Evolutionary conservation across 1,284 basidiomycete genomes (phyloP).

Genomic region (Heterobasidion annosum): DNA sequence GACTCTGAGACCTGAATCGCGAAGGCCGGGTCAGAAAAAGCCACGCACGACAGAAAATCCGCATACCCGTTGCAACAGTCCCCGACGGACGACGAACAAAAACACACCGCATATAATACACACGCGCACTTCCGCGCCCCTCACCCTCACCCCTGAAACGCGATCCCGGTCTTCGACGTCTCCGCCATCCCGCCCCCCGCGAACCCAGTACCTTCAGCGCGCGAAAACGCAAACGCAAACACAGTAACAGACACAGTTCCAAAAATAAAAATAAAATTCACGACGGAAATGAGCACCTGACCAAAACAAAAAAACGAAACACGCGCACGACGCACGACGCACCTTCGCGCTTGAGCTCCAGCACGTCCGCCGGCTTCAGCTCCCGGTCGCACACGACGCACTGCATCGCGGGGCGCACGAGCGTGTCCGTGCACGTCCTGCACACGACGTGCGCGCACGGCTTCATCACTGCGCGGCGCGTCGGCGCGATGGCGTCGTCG

Average conservation of each 20-base stretch:
- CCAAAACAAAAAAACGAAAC: neutral
- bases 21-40: too few species aligned
- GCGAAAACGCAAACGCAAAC: slow-evolving; percentile 2
- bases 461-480: slow-evolving; percentile 46
- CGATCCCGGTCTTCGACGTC: slow-evolving; percentile 60
- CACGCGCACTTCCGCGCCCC: neutral
- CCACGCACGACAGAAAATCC: too few species aligned
- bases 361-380: slow-evolving; percentile 58
- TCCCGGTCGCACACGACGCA: slow-evolving; percentile 76
- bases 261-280: neutral
- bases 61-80: too few species aligned
- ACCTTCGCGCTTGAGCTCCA: slow-evolving; percentile 79
- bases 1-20: too few species aligned
- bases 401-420: slow-evolving; percentile 65
- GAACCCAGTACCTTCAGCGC: slow-evolving; percentile 63
- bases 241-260: neutral
- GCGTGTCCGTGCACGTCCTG: slow-evolving; percentile 77
- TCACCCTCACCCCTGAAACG: slow-evolving; percentile 59
- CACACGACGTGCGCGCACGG: slow-evolving; percentile 83
- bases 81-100: too few species aligned
- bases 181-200: slow-evolving; percentile 89
- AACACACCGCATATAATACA: too few species aligned
- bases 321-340: slow-evolving; percentile 1
- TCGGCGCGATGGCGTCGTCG: neutral
- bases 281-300: neutral